Conservation (phyloP, 2,329 filamentous ascomycete species). For the Fusarium palustre region DNA sequence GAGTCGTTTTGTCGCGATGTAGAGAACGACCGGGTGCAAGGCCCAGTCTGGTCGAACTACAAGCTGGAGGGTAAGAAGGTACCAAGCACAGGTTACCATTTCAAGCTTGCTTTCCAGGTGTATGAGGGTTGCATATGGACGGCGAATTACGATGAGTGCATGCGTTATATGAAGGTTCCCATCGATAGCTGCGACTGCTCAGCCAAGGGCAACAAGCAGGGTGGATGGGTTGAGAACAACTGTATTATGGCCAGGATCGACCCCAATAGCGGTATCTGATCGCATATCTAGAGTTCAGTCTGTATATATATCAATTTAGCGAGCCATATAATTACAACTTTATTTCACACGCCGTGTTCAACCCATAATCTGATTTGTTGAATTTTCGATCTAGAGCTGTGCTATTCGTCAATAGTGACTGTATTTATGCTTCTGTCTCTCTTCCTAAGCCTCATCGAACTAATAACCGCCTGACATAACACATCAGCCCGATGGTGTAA, state of each 20-base stretch:
- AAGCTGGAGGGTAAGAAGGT: constrained; percentile 15
- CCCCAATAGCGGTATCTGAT: background rate
- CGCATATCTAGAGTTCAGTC: fast-evolving
- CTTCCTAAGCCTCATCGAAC: no score
- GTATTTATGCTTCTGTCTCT: no score
- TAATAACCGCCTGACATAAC: no score
- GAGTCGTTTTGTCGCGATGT: constrained; percentile 33
- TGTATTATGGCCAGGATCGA: constrained; percentile 15
- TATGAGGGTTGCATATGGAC: constrained; percentile 35
- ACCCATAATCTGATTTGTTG: no score
- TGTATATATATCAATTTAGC: background rate
- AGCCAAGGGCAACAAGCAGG: constrained; percentile 19
- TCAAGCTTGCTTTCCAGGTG: constrained; percentile 15
- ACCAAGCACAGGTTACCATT: constrained; percentile 25
- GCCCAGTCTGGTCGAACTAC: constrained; percentile 17
- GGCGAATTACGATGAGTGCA: constrained; percentile 36
- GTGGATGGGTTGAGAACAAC: constrained; percentile 36
- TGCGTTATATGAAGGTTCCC: constrained; percentile 42
- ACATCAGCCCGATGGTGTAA: no score
- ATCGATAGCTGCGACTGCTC: constrained; percentile 45
- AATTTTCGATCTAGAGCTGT: no score
- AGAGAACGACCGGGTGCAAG: background rate
- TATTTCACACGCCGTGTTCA: fast-evolving
- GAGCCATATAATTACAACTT: background rate
- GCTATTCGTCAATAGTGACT: no score